Evolutionary conservation across 176 grass and related monocot genomes (phyloP).

Genomic region (Ananas comosus): DNA sequence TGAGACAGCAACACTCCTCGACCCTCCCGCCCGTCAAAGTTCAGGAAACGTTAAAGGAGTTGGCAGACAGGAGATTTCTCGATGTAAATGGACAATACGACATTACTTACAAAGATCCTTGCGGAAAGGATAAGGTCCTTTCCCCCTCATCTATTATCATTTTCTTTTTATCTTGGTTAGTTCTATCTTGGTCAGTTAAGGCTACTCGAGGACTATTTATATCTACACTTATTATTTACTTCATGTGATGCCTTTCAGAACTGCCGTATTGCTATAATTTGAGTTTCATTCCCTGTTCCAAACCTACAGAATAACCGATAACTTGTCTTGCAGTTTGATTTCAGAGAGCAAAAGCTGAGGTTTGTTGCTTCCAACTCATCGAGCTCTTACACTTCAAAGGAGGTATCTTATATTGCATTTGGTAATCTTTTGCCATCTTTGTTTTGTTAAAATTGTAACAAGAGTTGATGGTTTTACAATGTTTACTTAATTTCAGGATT

Average conservation of each 20-base stretch:
- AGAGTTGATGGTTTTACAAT: conserved; percentile 7
- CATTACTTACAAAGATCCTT: conserved; percentile 37
- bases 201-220: background rate
- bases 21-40: conserved; percentile 70
- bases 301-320: background rate
- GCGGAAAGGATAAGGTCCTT: conserved; percentile 61
- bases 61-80: conserved; percentile 73
- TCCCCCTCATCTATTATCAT: conserved; percentile 15
- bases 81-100: conserved; percentile 47
- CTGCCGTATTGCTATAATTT: background rate
- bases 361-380: conserved; percentile 55
- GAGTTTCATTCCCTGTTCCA: background rate
- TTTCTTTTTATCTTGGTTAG: background rate
- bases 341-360: conserved; percentile 72
- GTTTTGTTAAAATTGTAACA: background rate
- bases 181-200: background rate
- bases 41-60: conserved; percentile 76
- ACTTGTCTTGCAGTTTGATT: conserved; percentile 31
- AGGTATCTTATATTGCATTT: conserved; percentile 28
- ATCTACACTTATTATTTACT: background rate
- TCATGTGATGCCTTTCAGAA: background rate
- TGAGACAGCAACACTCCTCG: conserved; percentile 79
- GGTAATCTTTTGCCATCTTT: background rate
- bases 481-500: conserved; percentile 39
- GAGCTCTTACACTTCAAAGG: conserved; percentile 53